Base-by-base conservation (phyloP, 257 asterid species). In the Nicotiana tabacum region DNA sequence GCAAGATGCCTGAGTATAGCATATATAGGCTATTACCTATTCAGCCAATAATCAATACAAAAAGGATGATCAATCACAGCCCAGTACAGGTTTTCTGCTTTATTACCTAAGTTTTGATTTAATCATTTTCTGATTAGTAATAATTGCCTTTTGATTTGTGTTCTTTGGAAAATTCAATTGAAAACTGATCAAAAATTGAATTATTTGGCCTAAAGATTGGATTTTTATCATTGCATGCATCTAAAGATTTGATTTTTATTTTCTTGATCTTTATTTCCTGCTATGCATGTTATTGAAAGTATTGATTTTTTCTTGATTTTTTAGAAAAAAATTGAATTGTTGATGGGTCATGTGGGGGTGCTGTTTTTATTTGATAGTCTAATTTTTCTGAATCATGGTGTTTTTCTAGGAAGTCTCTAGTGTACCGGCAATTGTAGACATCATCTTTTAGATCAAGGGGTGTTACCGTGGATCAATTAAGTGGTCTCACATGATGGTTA, bases 21-120 rank as follows among this genome's bases (percentile, higher is more conserved):
- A 33, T 33, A 33, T 33, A 33, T 33, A 0, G 37, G 37, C 37
- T 4, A 33, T 33, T 33, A 33, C 37, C 37, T 29, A 29, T 29
- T 29, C 30, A 21, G 17, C n/a, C 11, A 80, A 74, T 64, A 77
- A 85, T 85, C 90, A 83, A 17, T 13, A 37, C 32, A 86, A 66
- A 81, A 72, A 80, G 35, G 88, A 85, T 65, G 92, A 91, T 85
- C 89, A 81, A 82, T 72, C 74, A 61, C 83, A 85, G 12, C 82
- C 83, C 82, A 85, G 67, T 62, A 86, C 90, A 80, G 86, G 84
- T 76, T 94, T 88, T 77, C 53, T 60, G 21, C 39, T 10, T 66
- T n/a, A 48, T 12, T 27, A 77, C 15, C 46, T 72, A 8, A 58
- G 61, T 3, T 6, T 77, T 37, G 84, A 82, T 86, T 55, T 10